These are phyloP conservation scores for Ensete ventricosum DNA, from an alignment of 176 grass and related monocot genomes.

Conservation along the genomic window DNA sequence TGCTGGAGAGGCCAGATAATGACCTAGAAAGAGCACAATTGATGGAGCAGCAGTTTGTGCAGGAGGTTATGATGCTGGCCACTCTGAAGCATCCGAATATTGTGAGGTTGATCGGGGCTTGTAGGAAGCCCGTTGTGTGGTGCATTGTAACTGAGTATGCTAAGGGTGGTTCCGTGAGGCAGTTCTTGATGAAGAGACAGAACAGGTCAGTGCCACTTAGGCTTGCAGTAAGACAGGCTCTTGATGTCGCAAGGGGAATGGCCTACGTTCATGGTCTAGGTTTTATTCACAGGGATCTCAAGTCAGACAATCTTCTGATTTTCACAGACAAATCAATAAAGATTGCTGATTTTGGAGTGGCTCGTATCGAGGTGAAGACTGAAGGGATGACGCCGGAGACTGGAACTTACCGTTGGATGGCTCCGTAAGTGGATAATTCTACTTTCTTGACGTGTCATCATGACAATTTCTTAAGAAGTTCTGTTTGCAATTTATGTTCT, in stretches of 20 bases:
- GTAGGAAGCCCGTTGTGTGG: conserved; percentile 94
- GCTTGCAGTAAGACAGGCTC: conserved; percentile 81
- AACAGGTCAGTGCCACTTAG: conserved; percentile 74
- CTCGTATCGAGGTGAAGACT: conserved; percentile 85
- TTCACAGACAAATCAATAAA: conserved; percentile 87
- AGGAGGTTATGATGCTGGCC: conserved; percentile 98
- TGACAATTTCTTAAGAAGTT: neutral
- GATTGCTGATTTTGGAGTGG: conserved; percentile 98
- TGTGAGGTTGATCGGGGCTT: conserved; percentile 87
- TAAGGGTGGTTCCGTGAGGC: conserved; percentile 83
- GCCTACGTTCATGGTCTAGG: conserved; percentile 87
- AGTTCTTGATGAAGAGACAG: conserved; percentile 78
- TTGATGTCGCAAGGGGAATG: conserved; percentile 92
- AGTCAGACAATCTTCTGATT: conserved; percentile 93
- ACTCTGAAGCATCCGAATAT: conserved; percentile 83
- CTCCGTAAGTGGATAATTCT: conserved; percentile 58
- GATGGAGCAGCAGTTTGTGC: conserved; percentile 96
- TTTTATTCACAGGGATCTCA: conserved; percentile 94
- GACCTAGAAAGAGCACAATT: conserved; percentile 75
- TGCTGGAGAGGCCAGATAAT: conserved; percentile 88
- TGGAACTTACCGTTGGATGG: conserved; percentile 99
- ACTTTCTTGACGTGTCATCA: neutral
- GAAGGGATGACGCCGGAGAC: conserved; percentile 99
- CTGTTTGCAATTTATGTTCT: neutral
- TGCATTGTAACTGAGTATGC: conserved; percentile 98